Evolutionary conservation across 768 basidiomycete species (phyloP).

Genomic region (Auriscalpium microsporum): DNA sequence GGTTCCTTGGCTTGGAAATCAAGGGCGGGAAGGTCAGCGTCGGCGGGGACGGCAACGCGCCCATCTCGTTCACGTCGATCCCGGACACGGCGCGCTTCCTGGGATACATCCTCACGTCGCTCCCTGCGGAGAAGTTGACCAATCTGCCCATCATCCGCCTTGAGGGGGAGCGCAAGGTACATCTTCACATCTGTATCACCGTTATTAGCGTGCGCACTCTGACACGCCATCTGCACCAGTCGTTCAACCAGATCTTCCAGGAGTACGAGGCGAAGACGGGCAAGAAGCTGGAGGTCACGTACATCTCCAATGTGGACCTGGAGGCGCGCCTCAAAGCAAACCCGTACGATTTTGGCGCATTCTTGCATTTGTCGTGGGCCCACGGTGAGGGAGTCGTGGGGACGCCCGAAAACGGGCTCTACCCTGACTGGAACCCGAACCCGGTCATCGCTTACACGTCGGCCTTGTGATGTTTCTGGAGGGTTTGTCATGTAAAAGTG

Average conservation of each 20-base stretch:
- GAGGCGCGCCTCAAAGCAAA: neutral
- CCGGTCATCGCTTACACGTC: slow-evolving; percentile 2
- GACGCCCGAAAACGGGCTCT: slow-evolving; percentile 7
- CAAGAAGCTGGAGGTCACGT: slow-evolving; percentile 9
- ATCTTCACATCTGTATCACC: neutral
- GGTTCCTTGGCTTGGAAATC: slow-evolving; percentile 4
- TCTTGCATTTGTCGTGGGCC: slow-evolving; percentile 6
- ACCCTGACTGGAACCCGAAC: slow-evolving; percentile 16
- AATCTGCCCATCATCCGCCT: slow-evolving; percentile 4
- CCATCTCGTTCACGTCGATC: slow-evolving; percentile 12
- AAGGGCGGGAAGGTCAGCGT: slow-evolving; percentile 9
- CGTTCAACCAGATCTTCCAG: slow-evolving; percentile 14
- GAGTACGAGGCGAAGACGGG: slow-evolving; percentile 10
- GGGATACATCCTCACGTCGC: too few relatives aligned
- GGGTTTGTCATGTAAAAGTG: too few relatives aligned
- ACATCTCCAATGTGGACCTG: slow-evolving; percentile 1
- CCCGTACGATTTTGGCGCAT: slow-evolving; percentile 9
- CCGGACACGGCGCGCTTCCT: too few relatives aligned
- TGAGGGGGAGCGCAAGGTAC: slow-evolving; percentile 13
- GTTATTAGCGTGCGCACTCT: too few relatives aligned
- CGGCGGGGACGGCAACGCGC: slow-evolving; percentile 11
- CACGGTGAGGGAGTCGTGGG: slow-evolving; percentile 5
- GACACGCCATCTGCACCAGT: neutral
- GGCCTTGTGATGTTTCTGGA: too few relatives aligned
- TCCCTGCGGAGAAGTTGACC: too few relatives aligned